These are phyloP conservation scores for Taphrina sp. DNA, from an alignment of 1,139 yeast genomes.

Conservation along the genomic window DNA sequence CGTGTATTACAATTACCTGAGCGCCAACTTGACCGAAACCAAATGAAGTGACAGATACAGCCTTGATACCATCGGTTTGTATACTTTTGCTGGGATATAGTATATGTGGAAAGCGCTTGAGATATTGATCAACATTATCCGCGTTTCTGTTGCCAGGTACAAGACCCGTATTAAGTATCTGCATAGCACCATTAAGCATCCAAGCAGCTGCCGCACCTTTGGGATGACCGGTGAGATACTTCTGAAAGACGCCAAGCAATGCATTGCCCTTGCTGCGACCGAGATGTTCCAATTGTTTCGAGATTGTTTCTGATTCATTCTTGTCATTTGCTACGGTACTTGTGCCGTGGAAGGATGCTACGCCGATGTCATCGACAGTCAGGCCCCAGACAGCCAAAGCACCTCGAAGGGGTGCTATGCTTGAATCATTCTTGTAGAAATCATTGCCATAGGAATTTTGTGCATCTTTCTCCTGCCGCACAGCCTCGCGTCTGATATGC, in stretches of 20 bases:
- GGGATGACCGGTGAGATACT: slow-evolving; percentile 98
- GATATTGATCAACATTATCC: slow-evolving; percentile 81
- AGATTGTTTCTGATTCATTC: slow-evolving; percentile 90
- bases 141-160: slow-evolving; percentile 99
- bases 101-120: slow-evolving; percentile 82
- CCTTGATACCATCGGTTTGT: slow-evolving; percentile 95
- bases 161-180: slow-evolving; percentile 84
- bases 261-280: slow-evolving; percentile 99
- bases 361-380: slow-evolving; percentile 91
- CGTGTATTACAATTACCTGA: slow-evolving; percentile 85
- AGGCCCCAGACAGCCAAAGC: slow-evolving; percentile 91
- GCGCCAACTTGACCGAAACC: slow-evolving; percentile 99
- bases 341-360: slow-evolving; percentile 99
- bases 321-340: slow-evolving; percentile 97
- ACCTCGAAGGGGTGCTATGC: slow-evolving; percentile 96
- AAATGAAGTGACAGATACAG: slow-evolving; percentile 92
- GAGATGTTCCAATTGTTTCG: slow-evolving; percentile 87
- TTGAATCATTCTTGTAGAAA: slow-evolving; percentile 84
- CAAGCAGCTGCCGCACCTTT: slow-evolving; percentile 99
- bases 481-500: slow-evolving; percentile 81
- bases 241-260: slow-evolving; percentile 96
- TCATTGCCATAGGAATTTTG: slow-evolving; percentile 94
- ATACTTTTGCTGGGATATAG: slow-evolving; percentile 91
- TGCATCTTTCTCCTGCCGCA: slow-evolving; percentile 81
- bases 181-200: slow-evolving; percentile 99